These are phyloP conservation scores for Pholiota microspora DNA, from an alignment of 768 basidiomycete genomes.

Conservation along the genomic window DNA sequence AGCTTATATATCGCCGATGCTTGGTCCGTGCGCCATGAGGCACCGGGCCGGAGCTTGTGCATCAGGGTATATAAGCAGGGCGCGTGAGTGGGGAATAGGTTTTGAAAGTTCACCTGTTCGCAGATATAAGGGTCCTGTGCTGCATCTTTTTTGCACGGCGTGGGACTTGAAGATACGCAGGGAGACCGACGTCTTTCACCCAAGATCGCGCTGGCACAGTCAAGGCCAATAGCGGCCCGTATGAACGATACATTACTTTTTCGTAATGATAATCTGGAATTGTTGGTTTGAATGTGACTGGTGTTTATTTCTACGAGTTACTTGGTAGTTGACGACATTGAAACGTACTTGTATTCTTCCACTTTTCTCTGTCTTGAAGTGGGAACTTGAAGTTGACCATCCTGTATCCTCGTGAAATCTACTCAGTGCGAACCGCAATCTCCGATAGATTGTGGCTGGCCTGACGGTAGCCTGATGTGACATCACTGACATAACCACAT, in stretches of 20 bases:
- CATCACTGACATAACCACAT: too few species aligned
- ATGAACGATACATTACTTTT: conserved; percentile 43
- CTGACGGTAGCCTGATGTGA: too few species aligned
- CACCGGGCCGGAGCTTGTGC: background rate
- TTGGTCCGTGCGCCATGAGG: conserved; percentile 30
- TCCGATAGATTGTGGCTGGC: too few species aligned
- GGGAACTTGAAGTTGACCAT: too few species aligned
- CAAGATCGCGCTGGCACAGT: conserved; percentile 60
- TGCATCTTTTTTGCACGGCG: conserved; percentile 27
- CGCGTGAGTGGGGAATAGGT: conserved; percentile 14
- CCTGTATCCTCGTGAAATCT: background rate
- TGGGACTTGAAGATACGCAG: conserved; percentile 58
- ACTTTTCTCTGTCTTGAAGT: too few species aligned
- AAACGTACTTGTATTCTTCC: too few species aligned
- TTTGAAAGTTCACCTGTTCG: conserved; percentile 73
- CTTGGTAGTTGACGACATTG: too few species aligned
- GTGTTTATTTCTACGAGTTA: background rate
- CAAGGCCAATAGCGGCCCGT: conserved; percentile 62
- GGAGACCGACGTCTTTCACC: conserved; percentile 60
- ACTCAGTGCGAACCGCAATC: too few species aligned
- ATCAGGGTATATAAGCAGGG: conserved; percentile 17
- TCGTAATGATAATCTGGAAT: too few species aligned
- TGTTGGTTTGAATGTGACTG: too few species aligned
- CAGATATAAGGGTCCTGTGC: conserved; percentile 69
- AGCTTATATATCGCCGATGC: conserved; percentile 12